Base-by-base conservation (phyloP, 495 filamentous ascomycete genomes). In the Aspergillus coremiiformis region DNA sequence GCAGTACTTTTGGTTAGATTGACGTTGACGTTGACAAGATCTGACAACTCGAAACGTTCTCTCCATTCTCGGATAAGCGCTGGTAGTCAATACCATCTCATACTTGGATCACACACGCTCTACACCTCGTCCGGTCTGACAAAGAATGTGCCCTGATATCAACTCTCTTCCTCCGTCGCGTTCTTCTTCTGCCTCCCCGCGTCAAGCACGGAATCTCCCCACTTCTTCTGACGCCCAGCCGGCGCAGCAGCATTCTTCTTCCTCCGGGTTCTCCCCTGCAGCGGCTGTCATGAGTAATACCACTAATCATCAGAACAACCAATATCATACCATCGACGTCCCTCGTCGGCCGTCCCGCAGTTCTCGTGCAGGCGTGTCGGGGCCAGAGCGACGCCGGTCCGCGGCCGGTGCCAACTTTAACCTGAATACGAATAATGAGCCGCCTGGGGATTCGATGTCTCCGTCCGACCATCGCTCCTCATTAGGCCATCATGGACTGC, bases 131-230 rank as follows among this genome's bases (percentile, higher is more conserved):
- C n/a, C 17, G 6, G 3, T 21, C 26, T 7, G 3, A 2, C 21
- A 9, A 5, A 45, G 22, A 47, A 84, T 86, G 81, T 72, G 77
- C 49, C 86, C 86, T 27, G 85, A 90, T 70, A 71, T 90, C 53
- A 90, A 91, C 64, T 88, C 85, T 29, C 78, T 90, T 29, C 84
- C 85, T 45, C 76, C 81, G 12, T 85, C 84, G 42, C 79, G 60
- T 45, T 76, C 75, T n/a, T 73, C 66, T 42, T 78, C 74, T 20
- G 69, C 63, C 39, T 69, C 69, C 22, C 65, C 59, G 56, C 55
- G 62, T 44, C 65, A 54, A 52, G 59, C 65, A 63, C 66, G 67
- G 47, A 65, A 52, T 49, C 50, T 53, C 51, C 27, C 64, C 19
- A 47, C 66, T 44, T 42, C 57, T 37, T 52, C 53, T 41, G 47